Evolutionary conservation across 495 filamentous ascomycete species (phyloP), one percentile per base, ranked within the genome.

Genomic region (Bathelium albidoporum): DNA sequence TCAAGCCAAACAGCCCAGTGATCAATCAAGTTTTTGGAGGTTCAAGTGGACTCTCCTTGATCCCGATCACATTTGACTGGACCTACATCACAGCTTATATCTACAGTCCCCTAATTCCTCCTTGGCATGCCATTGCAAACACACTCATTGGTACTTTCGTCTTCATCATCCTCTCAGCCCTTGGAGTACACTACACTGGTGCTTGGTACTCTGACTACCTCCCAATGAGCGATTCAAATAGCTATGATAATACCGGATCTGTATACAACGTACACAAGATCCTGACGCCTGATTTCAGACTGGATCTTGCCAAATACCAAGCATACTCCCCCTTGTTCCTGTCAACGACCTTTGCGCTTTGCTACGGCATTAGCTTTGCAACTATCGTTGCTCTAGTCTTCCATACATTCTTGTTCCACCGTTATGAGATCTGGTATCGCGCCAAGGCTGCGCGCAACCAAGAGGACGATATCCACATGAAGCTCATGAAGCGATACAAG

Each of bases 61-160:
- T 95, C 59, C 85, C 92, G 2, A 69, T 96, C 69, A 96, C 91
- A 0, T 96, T 96, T 64, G 91, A 96, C 75, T 96, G 91, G 87
- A 83, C 82, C 3, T 82, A 85, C 59, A 76, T 89, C 62, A 81
- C 83, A 0, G 84, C 81, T 10, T 90, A 86, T 71, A 81, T 84
- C 62, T 78, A 78, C 60, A 86, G 83, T 32, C 87, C 87, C 2
- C 76, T 90, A 39, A 85, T 89, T 60, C 78, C 86, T 7, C 86
- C 87, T 1, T 87, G 86, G 76, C 82, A 88, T 68, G 83, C 84
- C 36, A 80, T 86, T 28, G 73, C 74, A 31, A 87, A 85, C 59
- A 84, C 81, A 0, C 44, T 86, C 53, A 74, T 86, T 39, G 82
- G 82, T 10, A 72, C 85, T 68, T 65, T 66, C n/a, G 32, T 72